Percentiles rank a stretch among this genome's conserved stretches.
These are phyloP conservation scores for Chaetoscypha palmicola DNA, from an alignment of 2,329 filamentous ascomycete species.

Conservation along the genomic window DNA sequence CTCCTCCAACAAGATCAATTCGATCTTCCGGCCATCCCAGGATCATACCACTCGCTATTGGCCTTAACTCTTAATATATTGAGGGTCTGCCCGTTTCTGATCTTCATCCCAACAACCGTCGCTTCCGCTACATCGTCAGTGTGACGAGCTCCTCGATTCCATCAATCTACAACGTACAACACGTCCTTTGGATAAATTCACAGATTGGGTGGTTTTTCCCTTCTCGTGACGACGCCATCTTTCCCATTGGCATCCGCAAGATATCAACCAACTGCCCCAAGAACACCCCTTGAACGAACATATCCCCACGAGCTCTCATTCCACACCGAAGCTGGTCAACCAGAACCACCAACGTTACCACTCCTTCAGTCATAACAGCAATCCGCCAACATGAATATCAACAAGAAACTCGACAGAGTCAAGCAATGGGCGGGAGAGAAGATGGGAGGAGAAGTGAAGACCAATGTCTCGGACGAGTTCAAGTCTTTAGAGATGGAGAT, in stretches of 20 bases:
- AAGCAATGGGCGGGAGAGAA: conserved; percentile 98
- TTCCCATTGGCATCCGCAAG: conserved; percentile 2
- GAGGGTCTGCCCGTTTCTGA: conserved; percentile 7
- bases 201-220: conserved; percentile 5
- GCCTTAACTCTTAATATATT: neutral
- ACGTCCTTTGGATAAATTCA: conserved; percentile 5
- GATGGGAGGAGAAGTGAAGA: conserved; percentile 89
- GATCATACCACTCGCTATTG: conserved; percentile 7
- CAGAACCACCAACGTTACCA: neutral
- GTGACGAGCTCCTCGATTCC: neutral
- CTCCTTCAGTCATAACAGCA: neutral
- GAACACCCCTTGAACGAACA: neutral
- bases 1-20: conserved; percentile 1
- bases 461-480: conserved; percentile 82
- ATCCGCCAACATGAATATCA: conserved; percentile 32
- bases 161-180: neutral
- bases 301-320: neutral
- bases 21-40: conserved; percentile 1
- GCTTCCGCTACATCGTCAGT: conserved; percentile 4
- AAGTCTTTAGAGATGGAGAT: conserved; percentile 86
- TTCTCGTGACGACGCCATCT: neutral
- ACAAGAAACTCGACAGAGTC: conserved; percentile 87
- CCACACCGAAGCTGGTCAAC: neutral
- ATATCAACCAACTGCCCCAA: neutral
- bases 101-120: conserved; percentile 8